phyloP scores from a whole-genome alignment of 306 rosid genomes.

The Albizia julibrissin region DNA sequence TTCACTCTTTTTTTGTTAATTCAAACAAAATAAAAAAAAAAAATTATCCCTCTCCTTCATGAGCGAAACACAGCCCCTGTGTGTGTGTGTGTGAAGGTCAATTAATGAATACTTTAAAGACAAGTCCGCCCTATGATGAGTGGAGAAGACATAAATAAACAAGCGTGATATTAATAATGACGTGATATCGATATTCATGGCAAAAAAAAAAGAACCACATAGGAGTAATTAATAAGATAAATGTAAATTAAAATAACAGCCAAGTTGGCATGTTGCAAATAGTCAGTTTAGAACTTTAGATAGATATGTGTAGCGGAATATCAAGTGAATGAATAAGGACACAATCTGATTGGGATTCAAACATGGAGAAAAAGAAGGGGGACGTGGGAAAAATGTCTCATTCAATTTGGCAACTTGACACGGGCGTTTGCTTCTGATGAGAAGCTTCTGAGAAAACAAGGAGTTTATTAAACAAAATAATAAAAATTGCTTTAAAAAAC shows the following conservation, averaged over 20 bases:
- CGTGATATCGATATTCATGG: not conserved
- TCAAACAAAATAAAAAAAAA: too few relatives aligned
- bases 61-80: too few relatives aligned
- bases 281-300: not conserved
- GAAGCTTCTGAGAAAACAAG: conserved; percentile 7
- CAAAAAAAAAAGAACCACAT: not conserved
- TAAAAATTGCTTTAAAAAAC: too few relatives aligned
- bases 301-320: not conserved
- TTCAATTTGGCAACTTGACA: conserved; percentile 38
- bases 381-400: conserved; percentile 12
- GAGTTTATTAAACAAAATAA: not conserved
- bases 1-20: too few relatives aligned
- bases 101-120: not conserved
- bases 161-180: not conserved
- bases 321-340: not conserved
- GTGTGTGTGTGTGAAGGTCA: not conserved
- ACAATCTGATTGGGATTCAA: not conserved
- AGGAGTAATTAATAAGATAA: not conserved
- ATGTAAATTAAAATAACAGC: not conserved
- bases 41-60: too few relatives aligned
- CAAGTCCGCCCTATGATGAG: not conserved
- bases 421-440: not conserved
- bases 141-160: not conserved
- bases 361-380: not conserved
- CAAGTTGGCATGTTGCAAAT: conserved; percentile 4